Conservation (phyloP, 2,329 filamentous ascomycete genomes). For the Neobulgaria alba region DNA sequence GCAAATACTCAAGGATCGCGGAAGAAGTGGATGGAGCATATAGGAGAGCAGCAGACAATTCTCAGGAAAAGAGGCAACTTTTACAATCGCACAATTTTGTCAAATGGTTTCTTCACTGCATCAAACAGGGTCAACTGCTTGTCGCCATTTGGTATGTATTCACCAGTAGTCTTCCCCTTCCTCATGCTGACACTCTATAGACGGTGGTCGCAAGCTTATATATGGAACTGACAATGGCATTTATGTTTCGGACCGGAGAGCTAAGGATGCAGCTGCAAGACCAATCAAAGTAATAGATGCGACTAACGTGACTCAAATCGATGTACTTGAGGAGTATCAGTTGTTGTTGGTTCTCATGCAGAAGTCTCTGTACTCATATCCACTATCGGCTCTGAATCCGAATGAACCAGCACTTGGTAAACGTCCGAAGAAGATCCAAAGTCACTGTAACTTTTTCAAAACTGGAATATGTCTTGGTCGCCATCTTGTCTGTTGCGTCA, state of each 20-base stretch:
- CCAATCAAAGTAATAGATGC: slow-evolving; percentile 81
- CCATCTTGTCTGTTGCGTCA: slow-evolving; percentile 93
- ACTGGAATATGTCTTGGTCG: slow-evolving; percentile 89
- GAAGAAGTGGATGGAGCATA: slow-evolving; percentile 95
- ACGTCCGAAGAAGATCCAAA: slow-evolving; percentile 90
- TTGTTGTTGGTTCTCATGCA: slow-evolving; percentile 86
- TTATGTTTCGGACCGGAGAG: slow-evolving; percentile 83
- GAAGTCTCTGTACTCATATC: slow-evolving; percentile 86
- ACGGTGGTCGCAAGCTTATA: slow-evolving; percentile 89
- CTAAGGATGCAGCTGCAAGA: slow-evolving; percentile 64
- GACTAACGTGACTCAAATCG: slow-evolving; percentile 84
- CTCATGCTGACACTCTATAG: slow-evolving; percentile 36
- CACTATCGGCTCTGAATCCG: slow-evolving; percentile 75
- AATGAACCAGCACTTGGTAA: slow-evolving; percentile 75
- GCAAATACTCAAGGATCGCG: slow-evolving; percentile 77
- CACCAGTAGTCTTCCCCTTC: background rate
- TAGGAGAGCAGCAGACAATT: slow-evolving; percentile 81
- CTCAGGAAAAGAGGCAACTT: slow-evolving; percentile 83
- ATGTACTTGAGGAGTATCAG: slow-evolving; percentile 91
- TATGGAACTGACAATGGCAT: slow-evolving; percentile 93
- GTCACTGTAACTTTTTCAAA: slow-evolving; percentile 98
- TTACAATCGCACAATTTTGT: slow-evolving; percentile 65
- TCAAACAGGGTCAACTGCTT: slow-evolving; percentile 89
- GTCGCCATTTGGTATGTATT: slow-evolving; percentile 70
- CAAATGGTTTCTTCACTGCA: slow-evolving; percentile 49